Base-by-base conservation (phyloP, 371 early-diverging fungal species). In the Apophysomyces ossiformis region DNA sequence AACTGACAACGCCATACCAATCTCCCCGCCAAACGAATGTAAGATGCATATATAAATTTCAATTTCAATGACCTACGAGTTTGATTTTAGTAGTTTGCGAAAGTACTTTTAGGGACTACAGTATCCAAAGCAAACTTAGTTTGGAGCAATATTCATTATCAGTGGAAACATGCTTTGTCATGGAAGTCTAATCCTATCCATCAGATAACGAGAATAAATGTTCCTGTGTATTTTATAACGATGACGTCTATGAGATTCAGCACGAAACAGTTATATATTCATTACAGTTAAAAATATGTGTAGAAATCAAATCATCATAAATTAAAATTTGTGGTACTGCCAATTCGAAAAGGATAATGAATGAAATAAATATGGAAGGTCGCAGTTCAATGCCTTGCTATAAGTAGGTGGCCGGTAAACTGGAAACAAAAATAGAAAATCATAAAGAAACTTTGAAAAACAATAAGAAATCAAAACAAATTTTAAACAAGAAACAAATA, bases 381-480 rank as follows among this genome's bases (percentile, higher is more conserved):
- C 3, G 12, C 47, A 47, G 47, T 47, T 47, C 65, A 36, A 65
- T 47, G 62, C 67, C 61, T 67, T 46, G 18, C 58, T 46, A 67
- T 16, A 43, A 32, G 43, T 37, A 61, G 36, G 35, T 39, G 38
- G 36, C 35, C 13, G 41, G 38, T 47, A 41, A 54, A 12, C 36
- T 35, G 37, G 21, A 57, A 68, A 54, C 39, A 45, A 44, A 41
- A 65, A 59, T 16, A 54, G 54, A 37, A 41, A 39, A 26, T 56
- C 43, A 41, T 39, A 61, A 63, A 58, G 58, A 43, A 69, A 36
- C 0, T 26, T 26, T 26, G 32, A 63, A 59, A 57, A 9, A 13
- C 50, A 58, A 32, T 13, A 63, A 38, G 7, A 39, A 2, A 45
- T 12, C 39, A 37, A 26, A 26, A 39, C 54, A 45, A 54, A 61